Base-by-base conservation (phyloP, 2,329 filamentous ascomycete genomes). In the Apiospora phragmitis region DNA sequence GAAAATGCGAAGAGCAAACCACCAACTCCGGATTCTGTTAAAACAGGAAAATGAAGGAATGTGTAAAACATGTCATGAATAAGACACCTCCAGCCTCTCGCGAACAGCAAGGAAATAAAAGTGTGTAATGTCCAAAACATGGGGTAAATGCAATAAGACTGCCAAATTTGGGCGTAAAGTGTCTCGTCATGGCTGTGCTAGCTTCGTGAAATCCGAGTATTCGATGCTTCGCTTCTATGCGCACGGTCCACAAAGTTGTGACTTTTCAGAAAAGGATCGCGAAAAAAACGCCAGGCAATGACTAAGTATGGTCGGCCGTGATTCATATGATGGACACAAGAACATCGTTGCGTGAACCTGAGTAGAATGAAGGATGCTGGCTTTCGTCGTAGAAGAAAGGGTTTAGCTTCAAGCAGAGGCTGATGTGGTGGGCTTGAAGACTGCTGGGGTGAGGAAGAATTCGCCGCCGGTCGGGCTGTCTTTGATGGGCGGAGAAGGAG, bases 361-460 rank as follows among this genome's bases (percentile, higher is more conserved):
- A 11, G 24, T 42, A 21, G 21, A 7, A 18, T 41, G 35, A 65
- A 38, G 59, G 24, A 59, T 59, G 8, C n/a, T n/a, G n/a, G n/a
- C n/a, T n/a, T n/a, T n/a, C n/a, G n/a, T n/a, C n/a, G n/a, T n/a
- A 41, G 29, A 21, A 24, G 29, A 21, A 9, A 14, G 62, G 35
- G 62, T 26, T 66, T 43, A 26, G 21, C 18, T 21, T 65, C 59
- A 65, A 65, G 59, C 59, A 41, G 32, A 55, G 26, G 26, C 26
- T 32, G 11, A 55, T 55, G 26, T 32, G n/a, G 24, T 72, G 3
- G 85, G 84, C 69, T 83, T 82, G 77, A 88, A 88, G 45, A 88
- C 86, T 51, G 85, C 85, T 65, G 81, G 84, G 65, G 85, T 85
- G 62, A 89, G 82, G 68, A 87, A 83, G 32, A 87, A 70, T 68